Conservation (phyloP, 139 green algal genomes). For the Edaphochlamys debaryana region DNA sequence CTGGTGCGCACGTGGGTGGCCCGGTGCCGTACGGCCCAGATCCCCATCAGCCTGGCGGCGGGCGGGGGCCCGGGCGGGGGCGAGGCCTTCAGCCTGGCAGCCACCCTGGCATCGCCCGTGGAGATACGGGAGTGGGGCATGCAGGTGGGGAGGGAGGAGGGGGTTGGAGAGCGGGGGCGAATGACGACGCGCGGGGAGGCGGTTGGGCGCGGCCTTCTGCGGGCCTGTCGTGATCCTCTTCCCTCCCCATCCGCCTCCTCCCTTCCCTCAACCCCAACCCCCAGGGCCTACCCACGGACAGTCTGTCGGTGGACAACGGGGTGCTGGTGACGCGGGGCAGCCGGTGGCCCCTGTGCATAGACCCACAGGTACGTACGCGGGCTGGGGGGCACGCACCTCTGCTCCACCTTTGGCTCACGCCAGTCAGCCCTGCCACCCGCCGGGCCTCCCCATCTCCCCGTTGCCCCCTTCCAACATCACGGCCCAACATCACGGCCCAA, state of each 20-base stretch:
- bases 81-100: conserved; percentile 45
- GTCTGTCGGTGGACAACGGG: conserved; percentile 78
- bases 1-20: conserved; percentile 64
- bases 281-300: conserved; percentile 78
- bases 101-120: conserved; percentile 66
- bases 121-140: conserved; percentile 72
- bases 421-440: too few relatives aligned
- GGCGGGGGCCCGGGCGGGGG: neutral
- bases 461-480: too few relatives aligned
- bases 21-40: conserved; percentile 50
- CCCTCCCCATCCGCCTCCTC: neutral
- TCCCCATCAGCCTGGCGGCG: conserved; percentile 48
- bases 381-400: too few relatives aligned
- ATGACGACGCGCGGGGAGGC: too few relatives aligned
- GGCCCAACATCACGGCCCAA: too few relatives aligned
- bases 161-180: neutral
- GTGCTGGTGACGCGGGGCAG: conserved; percentile 72
- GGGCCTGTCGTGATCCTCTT: too few relatives aligned
- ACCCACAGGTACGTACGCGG: conserved; percentile 74
- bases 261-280: neutral
- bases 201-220: too few relatives aligned
- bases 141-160: conserved; percentile 20
- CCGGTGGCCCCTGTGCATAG: conserved; percentile 85
- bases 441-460: too few relatives aligned
- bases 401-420: too few relatives aligned